phyloP scores from a whole-genome alignment of 495 filamentous ascomycete species.

The Aspergillus campestris region DNA sequence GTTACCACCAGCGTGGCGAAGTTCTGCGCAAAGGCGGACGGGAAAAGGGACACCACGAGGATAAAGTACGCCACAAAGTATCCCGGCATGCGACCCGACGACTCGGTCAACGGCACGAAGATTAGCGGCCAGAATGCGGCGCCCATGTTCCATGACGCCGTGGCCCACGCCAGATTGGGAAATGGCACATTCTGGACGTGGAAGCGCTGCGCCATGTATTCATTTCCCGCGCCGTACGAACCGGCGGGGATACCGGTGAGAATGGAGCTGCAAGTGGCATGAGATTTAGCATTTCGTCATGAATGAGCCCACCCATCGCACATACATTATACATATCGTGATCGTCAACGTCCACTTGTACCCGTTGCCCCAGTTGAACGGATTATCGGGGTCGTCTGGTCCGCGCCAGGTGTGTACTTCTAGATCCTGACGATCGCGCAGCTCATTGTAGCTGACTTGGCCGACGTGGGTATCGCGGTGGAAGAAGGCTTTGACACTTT shows the following conservation, averaged over 20 bases:
- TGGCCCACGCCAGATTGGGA: constrained; percentile 39
- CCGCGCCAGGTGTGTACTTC: constrained; percentile 29
- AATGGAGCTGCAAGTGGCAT: constrained; percentile 21
- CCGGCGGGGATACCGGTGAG: constrained; percentile 36
- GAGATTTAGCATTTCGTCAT: background rate
- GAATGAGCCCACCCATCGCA: background rate
- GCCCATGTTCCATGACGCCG: constrained; percentile 44
- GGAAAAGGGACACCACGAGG: constrained; percentile 39
- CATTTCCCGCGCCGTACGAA: constrained; percentile 31
- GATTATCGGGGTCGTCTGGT: constrained; percentile 25
- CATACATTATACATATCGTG: constrained; percentile 4
- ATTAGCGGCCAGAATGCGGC: constrained; percentile 44
- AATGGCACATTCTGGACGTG: constrained; percentile 36
- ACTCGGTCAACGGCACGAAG: constrained; percentile 45
- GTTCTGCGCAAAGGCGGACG: constrained; percentile 42
- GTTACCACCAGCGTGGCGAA: constrained; percentile 44
- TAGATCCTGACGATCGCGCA: constrained; percentile 13
- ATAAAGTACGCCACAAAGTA: constrained; percentile 42
- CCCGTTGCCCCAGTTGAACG: constrained; percentile 7
- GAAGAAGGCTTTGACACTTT: constrained; percentile 15
- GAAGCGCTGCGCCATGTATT: constrained; percentile 29
- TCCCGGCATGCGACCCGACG: constrained; percentile 40
- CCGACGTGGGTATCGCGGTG: constrained; percentile 16
- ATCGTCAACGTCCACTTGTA: constrained; percentile 4
- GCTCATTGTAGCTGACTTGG: constrained; percentile 14